Percentiles rank a stretch among this genome's conserved stretches.
Evolutionary conservation across 345 rosid species (phyloP).

Genomic region (Jatropha curcas): DNA sequence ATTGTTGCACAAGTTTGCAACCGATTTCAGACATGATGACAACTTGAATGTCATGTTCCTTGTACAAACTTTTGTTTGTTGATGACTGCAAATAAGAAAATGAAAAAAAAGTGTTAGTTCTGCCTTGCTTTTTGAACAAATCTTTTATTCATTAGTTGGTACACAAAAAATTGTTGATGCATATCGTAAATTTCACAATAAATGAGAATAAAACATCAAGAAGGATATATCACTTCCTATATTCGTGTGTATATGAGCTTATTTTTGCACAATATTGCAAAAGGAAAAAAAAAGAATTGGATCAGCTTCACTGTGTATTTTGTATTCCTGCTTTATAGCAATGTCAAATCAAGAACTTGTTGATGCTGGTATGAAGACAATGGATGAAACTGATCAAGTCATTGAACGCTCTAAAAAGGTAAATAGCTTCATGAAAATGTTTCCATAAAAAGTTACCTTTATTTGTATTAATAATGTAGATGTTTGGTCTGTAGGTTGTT

Average conservation of each 20-base stretch:
- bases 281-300: not conserved
- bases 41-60: not conserved
- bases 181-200: not conserved
- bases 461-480: constrained; percentile 19
- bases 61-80: not conserved
- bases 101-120: not conserved
- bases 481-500: constrained; percentile 61
- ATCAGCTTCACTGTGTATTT: not conserved
- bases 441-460: constrained; percentile 9
- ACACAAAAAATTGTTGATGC: not conserved
- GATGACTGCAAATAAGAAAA: not conserved
- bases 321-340: constrained; percentile 38
- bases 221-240: not conserved
- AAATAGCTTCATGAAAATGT: constrained; percentile 9
- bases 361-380: constrained; percentile 70
- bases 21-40: not conserved
- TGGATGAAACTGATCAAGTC: constrained; percentile 97
- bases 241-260: not conserved
- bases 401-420: constrained; percentile 94
- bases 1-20: not conserved
- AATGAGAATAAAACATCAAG: not conserved
- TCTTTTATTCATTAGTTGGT: not conserved
- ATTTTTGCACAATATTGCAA: not conserved
- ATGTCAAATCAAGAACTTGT: constrained; percentile 95
- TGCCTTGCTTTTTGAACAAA: not conserved